A percentile compares a stretch with the other conserved stretches of the same genome.
phyloP scores from a whole-genome alignment of 2,329 filamentous ascomycete genomes.

The Achaetomium macrosporum region DNA sequence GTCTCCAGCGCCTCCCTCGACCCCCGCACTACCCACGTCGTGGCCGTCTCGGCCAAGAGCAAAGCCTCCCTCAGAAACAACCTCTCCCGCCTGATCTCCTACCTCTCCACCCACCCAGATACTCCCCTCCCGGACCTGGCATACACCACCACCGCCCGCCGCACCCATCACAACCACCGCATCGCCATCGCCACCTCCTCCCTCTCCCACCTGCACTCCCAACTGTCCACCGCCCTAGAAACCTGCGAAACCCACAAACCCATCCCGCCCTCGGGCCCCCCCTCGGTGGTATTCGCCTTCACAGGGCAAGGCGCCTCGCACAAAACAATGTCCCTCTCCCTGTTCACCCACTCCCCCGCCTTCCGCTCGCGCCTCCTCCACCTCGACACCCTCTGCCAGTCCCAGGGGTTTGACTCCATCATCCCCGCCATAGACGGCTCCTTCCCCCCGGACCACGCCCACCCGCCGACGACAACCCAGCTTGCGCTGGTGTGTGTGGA shows the following conservation, averaged over 20 bases:
- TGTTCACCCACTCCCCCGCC: conserved; percentile 40
- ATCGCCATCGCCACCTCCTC: conserved; percentile 42
- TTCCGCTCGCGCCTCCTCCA: conserved; percentile 51
- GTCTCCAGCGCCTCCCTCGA: conserved; percentile 35
- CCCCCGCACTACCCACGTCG: conserved; percentile 48
- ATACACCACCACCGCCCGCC: conserved; percentile 63
- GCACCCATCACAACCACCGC: conserved; percentile 54
- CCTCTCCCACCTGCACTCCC: conserved; percentile 33
- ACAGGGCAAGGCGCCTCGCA: conserved; percentile 53
- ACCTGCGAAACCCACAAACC: conserved; percentile 12
- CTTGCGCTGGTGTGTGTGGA: conserved; percentile 48
- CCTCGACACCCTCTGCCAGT: conserved; percentile 47
- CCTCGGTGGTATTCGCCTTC: conserved; percentile 48
- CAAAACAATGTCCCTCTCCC: conserved; percentile 42
- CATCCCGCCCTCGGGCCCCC: conserved; percentile 33
- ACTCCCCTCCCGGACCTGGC: conserved; percentile 52
- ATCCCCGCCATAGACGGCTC: conserved; percentile 45
- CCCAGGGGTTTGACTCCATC: conserved; percentile 52
- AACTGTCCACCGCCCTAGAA: background rate
- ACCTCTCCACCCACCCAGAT: conserved; percentile 47
- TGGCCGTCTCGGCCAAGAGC: conserved; percentile 52
- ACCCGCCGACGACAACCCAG: conserved; percentile 48
- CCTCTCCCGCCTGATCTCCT: conserved; percentile 47
- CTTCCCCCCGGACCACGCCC: conserved; percentile 36
- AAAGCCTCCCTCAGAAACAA: conserved; percentile 54